Base-by-base conservation (phyloP, 208 protist genomes). In the Wallacemonas rigidus region DNA sequence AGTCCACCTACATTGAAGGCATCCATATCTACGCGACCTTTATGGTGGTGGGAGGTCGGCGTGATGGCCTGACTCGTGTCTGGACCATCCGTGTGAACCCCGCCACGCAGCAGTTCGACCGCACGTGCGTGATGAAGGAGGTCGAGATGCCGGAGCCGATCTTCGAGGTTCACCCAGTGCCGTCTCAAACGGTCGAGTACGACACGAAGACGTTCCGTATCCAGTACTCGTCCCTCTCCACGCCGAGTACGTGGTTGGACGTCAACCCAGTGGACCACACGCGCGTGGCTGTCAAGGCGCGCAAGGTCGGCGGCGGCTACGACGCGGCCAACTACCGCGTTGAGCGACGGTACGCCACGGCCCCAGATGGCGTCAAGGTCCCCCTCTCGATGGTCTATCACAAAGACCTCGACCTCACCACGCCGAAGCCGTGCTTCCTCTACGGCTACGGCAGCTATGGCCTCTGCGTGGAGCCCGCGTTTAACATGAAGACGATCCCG, bases 401-500 rank as follows among this genome's bases (percentile, higher is more conserved):
- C 82, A 88, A 86, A 40, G 80, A 83, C 74, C 76, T 97, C 15
- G 84, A 94, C 73, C 38, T 89, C 39, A 77, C 51, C 17, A 50
- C 72, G 65, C 86, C 83, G 26, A 77, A 97, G 54, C 92, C 92
- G 17, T 93, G 88, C 58, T 81, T 97, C 75, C 78, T 98, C 2
- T 97, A 98, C 80, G 94, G 83, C 64, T 98, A 98, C 81, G 94
- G 94, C 72, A 86, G 79, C 77, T 98, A 98, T 77, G 94, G 94
- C 58, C 12, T 92, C 36, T 95, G 77, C 69, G 86, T 95, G 78
- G 94, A 98, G 74, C 90, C 94, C 2, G 71, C 79, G 67, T 98
- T 98, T 75, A 81, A 48, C 48, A 89, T 90, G 63, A 81, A 82
- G 71, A 83, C 87, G 72, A 69, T 98, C 51, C 88, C 90, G 39